phyloP scores from a whole-genome alignment of 768 basidiomycete genomes.

The Tremella fuciformis region DNA sequence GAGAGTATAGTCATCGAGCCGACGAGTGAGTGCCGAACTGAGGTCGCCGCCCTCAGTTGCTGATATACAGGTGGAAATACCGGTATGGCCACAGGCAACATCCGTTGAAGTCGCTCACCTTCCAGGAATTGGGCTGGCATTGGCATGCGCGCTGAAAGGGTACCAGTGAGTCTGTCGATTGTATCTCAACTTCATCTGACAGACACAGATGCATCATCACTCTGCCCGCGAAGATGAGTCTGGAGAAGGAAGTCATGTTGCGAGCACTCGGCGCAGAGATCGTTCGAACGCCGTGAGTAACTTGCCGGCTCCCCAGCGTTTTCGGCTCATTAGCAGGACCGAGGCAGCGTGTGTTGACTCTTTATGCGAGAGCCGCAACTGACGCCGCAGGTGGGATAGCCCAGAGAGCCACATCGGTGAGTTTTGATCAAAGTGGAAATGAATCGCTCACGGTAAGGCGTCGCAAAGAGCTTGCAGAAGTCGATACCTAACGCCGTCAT shows the following conservation, averaged over 20 bases:
- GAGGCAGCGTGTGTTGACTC: constrained; percentile 37
- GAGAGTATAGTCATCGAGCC: constrained; percentile 92
- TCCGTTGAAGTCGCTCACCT: neutral
- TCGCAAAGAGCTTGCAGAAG: constrained; percentile 71
- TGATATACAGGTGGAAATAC: constrained; percentile 73
- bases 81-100: constrained; percentile 56
- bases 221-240: constrained; percentile 91
- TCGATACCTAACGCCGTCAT: constrained; percentile 83
- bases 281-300: constrained; percentile 85
- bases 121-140: constrained; percentile 83
- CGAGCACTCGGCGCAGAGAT: constrained; percentile 92
- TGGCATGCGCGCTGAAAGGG: constrained; percentile 89
- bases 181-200: constrained; percentile 63
- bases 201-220: constrained; percentile 53
- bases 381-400: constrained; percentile 63
- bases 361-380: neutral
- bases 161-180: constrained; percentile 51
- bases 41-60: neutral
- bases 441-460: constrained; percentile 58
- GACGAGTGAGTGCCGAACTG: constrained; percentile 49
- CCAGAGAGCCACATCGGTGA: constrained; percentile 89
- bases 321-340: constrained; percentile 22
- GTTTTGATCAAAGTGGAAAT: constrained; percentile 48
- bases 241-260: constrained; percentile 90
- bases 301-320: neutral